Evolutionary conservation across 306 rosid genomes (phyloP), one percentile per base, ranked within the genome.

Genomic region (Vigna reflexopilosa): DNA sequence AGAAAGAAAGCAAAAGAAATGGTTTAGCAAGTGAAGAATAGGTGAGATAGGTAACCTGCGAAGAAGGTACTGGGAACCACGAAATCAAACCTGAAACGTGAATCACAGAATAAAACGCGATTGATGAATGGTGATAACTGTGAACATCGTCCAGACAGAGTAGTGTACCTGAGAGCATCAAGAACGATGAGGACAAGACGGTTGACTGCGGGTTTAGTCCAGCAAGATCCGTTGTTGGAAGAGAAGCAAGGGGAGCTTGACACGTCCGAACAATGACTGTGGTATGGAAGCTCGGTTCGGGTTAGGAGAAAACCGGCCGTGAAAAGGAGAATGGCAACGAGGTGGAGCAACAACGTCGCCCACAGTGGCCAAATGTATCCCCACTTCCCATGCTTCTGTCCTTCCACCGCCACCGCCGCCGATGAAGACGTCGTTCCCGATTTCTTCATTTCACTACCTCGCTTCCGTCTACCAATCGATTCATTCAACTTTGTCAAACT

Each of bases 21-120:
- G 4, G 49, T 55, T 17, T 14, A 12, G 5, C 10, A 49, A 58
- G 49, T 22, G 4, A 67, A 67, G 1, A 67, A 28, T 0, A 8
- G 15, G 14, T 26, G 40, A 58, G 64, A 55, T 62, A 52, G 13
- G 77, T 30, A 54, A 92, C 99, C 98, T 86, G 84, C 64, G 67
- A 95, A 95, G 85, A 91, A 89, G 15, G 90, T 77, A 52, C 96
- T 93, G 3, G 99, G 99, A 82, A 97, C 99, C 36, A 91, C 96
- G 59, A 93, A 92, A 81, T 95, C 99, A 80, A 92, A 92, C 85
- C 99, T 92, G 85, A 69, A 71, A n/a, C 14, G 38, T 12, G 5
- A 42, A 38, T 32, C 40, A 72, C 10, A 5, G 9, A 55, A 38
- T 13, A 30, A 1, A 59, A 26, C 17, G 36, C 4, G 16, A 10